Evolutionary conservation across 2,329 filamentous ascomycete species (phyloP), one percentile per base, ranked within the genome.

Genomic region (Chrysoporthe puriensis): DNA sequence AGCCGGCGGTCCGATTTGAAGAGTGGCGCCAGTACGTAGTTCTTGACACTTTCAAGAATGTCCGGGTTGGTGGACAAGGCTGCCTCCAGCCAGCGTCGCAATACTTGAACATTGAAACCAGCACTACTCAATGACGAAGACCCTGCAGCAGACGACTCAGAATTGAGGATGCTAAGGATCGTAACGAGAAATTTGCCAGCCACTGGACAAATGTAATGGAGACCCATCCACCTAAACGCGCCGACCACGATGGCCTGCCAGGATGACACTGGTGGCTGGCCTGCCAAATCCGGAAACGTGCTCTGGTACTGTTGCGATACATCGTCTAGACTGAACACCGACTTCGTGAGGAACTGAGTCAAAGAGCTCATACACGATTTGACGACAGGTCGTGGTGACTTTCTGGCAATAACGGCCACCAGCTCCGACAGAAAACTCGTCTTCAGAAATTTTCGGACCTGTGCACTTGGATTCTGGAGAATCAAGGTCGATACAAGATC

Each of bases 351-450:
- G 66, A 93, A 85, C 73, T 89, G 85, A 60, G 91, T 88, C 48
- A 93, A 79, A 18, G 86, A 86, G 73, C 90, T 89, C 69, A 93
- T 85, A 7, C 89, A 87, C 46, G 90, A 90, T 75, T 93, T 93
- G 52, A 89, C 88, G 63, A 90, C 82, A 11, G 88, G 85, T 70
- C 86, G 88, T 18, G 88, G 83, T 44, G 87, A 87, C 69, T 86
- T 83, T 66, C 86, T 84, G 32, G 84, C 82, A 54, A 92, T 83
- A 16, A 90, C 86, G 1, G 85, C 84, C 18, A 91, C 73, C 7
- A 89, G 81, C 5, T 80, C 84, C 36, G 82, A 76, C 18, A 89
- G 73, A 7, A 90, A 80, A 18, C 74, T 75, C 21, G 75, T 72
- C 72, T 84, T 86, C 43, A 84, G 79, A 3, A 74, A 69, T 14